These are phyloP conservation scores for Hemerocallis citrina DNA, from an alignment of 106 monocot species.

Conservation along the genomic window DNA sequence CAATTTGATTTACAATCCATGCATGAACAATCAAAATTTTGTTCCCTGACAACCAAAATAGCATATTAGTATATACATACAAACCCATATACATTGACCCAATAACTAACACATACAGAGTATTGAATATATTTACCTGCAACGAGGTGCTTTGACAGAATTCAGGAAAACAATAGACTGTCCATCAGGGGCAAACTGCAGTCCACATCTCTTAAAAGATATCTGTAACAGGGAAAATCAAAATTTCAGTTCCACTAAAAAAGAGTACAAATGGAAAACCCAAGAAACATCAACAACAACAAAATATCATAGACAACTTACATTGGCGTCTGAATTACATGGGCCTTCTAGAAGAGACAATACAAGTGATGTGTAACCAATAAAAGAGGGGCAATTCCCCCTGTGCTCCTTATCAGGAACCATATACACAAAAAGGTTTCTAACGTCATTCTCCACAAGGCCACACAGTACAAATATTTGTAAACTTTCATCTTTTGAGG, in stretches of 20 bases:
- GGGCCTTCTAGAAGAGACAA: conserved; percentile 20
- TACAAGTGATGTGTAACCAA: conserved; percentile 60
- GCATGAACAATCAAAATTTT: conserved; percentile 56
- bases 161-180: conserved; percentile 49
- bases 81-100: background rate
- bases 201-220: conserved; percentile 42
- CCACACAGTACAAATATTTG: conserved; percentile 68
- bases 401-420: conserved; percentile 20
- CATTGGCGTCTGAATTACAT: conserved; percentile 27
- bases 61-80: background rate
- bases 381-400: conserved; percentile 46
- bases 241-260: background rate
- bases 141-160: conserved; percentile 66
- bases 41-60: conserved; percentile 42
- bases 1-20: conserved; percentile 32
- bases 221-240: conserved; percentile 35
- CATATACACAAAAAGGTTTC: conserved; percentile 58
- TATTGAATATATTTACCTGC: conserved; percentile 50
- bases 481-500: conserved; percentile 28
- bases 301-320: conserved; percentile 18
- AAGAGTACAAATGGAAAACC: background rate
- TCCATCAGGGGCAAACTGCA: conserved; percentile 61
- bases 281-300: background rate
- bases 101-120: background rate
- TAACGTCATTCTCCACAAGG: conserved; percentile 18